A percentile compares a stretch with the other conserved stretches of the same genome.
Conservation (phyloP, 139 green algal genomes). For the Chlamydomonas sphaeroides region DNA sequence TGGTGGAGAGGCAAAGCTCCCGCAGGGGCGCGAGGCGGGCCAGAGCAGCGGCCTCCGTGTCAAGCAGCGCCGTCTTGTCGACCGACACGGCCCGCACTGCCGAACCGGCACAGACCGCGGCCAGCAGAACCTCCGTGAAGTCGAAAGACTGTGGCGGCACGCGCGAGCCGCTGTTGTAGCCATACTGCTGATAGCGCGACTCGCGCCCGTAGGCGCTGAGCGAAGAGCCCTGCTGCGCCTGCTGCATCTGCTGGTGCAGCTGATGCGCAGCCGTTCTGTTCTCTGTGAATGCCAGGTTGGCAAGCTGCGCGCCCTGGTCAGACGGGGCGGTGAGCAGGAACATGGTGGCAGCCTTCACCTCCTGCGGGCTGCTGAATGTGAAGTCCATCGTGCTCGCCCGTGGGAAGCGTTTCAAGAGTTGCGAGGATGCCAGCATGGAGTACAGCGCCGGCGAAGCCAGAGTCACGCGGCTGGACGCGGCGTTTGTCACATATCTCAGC, state of each 20-base stretch:
- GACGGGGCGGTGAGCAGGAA: conserved; percentile 6
- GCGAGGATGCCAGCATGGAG: background rate
- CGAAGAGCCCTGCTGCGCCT: background rate
- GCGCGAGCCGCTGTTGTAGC: conserved; percentile 1
- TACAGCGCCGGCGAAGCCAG: background rate
- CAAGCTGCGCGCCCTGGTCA: background rate
- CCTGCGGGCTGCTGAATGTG: background rate
- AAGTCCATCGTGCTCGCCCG: background rate
- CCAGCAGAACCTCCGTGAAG: conserved; percentile 21
- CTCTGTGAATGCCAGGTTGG: background rate
- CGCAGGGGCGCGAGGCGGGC: background rate
- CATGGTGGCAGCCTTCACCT: conserved; percentile 21
- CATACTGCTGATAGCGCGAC: conserved; percentile 21
- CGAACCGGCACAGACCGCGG: background rate
- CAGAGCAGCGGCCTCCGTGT: conserved; percentile 24
- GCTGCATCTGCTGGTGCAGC: background rate
- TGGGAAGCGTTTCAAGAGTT: conserved; percentile 20
- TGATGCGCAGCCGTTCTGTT: conserved; percentile 20
- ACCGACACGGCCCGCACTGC: background rate
- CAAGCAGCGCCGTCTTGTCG: conserved; percentile 30
- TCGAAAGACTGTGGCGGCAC: background rate
- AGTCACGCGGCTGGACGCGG: background rate
- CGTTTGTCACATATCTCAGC: background rate
- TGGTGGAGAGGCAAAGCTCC: conserved; percentile 16
- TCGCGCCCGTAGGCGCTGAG: background rate